Evolutionary conservation across 75 land plant genomes (phyloP).

Genomic region (Gnetum montanum): DNA sequence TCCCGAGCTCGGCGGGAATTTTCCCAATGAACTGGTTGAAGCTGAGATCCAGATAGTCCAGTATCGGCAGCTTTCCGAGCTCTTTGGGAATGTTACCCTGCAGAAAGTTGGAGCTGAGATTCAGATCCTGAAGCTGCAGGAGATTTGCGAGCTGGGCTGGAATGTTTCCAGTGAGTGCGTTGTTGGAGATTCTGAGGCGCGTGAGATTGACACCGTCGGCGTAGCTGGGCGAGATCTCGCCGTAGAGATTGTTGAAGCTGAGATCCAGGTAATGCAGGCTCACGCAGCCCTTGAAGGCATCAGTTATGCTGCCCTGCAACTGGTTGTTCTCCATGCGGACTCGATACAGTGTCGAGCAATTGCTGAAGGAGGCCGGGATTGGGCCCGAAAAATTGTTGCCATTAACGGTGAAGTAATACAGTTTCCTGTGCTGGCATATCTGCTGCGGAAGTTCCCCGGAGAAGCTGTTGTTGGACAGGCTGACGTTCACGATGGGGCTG

Average conservation of each 20-base stretch:
- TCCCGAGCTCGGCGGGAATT: constrained; percentile 60
- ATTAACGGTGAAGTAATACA: neutral
- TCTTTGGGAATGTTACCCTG: constrained; percentile 17
- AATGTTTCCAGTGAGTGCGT: constrained; percentile 19
- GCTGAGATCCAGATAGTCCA: constrained; percentile 55
- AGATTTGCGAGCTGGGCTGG: constrained; percentile 16
- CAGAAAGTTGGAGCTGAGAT: constrained; percentile 17
- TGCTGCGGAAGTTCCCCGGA: neutral
- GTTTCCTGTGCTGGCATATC: neutral
- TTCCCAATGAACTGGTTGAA: constrained; percentile 54
- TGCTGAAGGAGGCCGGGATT: neutral
- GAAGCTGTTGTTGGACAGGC: neutral
- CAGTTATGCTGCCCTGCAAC: constrained; percentile 16
- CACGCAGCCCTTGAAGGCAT: constrained; percentile 17
- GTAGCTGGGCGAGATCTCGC: constrained; percentile 19
- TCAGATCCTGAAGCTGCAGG: constrained; percentile 7
- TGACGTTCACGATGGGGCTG: neutral
- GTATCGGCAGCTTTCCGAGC: constrained; percentile 24
- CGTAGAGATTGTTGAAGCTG: constrained; percentile 15
- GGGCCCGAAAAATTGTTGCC: constrained; percentile 4
- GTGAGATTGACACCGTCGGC: constrained; percentile 14
- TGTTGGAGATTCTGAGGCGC: constrained; percentile 7
- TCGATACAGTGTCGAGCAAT: constrained; percentile 8
- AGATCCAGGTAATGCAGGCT: constrained; percentile 17
- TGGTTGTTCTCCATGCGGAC: constrained; percentile 15